Conservation (phyloP, 1,284 basidiomycete species). For the Melampsora americana region DNA sequence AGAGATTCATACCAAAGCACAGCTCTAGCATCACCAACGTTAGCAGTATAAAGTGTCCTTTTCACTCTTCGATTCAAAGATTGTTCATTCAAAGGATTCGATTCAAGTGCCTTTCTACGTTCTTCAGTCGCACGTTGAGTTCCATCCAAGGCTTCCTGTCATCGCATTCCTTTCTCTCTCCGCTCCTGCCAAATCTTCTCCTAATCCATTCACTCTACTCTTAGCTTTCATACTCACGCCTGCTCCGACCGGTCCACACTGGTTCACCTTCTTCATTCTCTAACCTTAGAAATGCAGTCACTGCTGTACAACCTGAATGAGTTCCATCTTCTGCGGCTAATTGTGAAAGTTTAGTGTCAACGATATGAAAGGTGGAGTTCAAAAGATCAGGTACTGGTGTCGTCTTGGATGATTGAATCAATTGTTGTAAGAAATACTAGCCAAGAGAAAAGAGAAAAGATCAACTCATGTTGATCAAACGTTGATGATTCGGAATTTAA, state of each 20-base stretch:
- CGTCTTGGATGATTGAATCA: conserved; percentile 54
- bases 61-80: conserved; percentile 55
- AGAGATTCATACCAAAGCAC: conserved; percentile 64
- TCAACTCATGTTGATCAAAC: not conserved
- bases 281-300: conserved; percentile 92
- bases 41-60: conserved; percentile 89
- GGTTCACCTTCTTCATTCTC: conserved; percentile 64
- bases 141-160: conserved; percentile 36
- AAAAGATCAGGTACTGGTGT: conserved; percentile 79
- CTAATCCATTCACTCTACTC: conserved; percentile 10
- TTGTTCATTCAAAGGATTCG: not conserved
- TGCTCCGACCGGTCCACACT: conserved; percentile 51
- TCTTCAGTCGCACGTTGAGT: conserved; percentile 50
- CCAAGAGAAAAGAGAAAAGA: conserved; percentile 46
- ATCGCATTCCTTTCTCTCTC: conserved; percentile 28
- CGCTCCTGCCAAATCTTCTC: conserved; percentile 30
- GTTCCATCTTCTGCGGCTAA: conserved; percentile 83
- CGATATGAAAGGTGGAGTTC: conserved; percentile 87
- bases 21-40: conserved; percentile 88
- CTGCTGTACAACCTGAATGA: conserved; percentile 94
- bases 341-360: conserved; percentile 75
- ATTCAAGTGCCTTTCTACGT: conserved; percentile 29
- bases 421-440: conserved; percentile 62
- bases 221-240: conserved; percentile 24
- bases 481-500: too few relatives aligned